Conservation (phyloP, 148 eudicot genomes). For the Camellia japonica region DNA sequence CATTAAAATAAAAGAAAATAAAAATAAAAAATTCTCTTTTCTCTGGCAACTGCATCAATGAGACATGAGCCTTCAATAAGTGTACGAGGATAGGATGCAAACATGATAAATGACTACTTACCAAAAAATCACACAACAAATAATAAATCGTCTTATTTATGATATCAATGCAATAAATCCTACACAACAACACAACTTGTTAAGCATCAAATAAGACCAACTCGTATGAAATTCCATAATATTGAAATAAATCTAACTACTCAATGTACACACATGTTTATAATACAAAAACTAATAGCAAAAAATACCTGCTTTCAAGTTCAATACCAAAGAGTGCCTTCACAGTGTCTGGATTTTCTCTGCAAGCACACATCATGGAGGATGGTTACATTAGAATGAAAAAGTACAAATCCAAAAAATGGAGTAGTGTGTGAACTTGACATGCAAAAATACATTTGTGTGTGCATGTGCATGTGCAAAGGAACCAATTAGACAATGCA, state of each 20-base stretch:
- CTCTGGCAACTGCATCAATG: neutral
- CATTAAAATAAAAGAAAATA: neutral
- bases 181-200: neutral
- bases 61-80: neutral
- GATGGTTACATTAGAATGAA: constrained; percentile 15
- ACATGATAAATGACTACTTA: neutral
- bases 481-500: neutral
- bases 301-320: constrained; percentile 78
- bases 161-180: neutral
- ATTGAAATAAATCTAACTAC: neutral
- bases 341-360: constrained; percentile 64
- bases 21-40: neutral
- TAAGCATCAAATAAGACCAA: neutral
- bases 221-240: neutral
- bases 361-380: constrained; percentile 33
- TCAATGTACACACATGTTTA: neutral
- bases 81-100: neutral
- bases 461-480: neutral
- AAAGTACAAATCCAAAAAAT: neutral
- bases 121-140: neutral
- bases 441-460: neutral
- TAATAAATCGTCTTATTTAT: neutral
- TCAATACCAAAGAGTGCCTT: constrained; percentile 88
- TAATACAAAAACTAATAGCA: neutral
- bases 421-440: neutral